phyloP scores from a whole-genome alignment of 345 rosid genomes.

The Eucalyptus dawsonii region DNA sequence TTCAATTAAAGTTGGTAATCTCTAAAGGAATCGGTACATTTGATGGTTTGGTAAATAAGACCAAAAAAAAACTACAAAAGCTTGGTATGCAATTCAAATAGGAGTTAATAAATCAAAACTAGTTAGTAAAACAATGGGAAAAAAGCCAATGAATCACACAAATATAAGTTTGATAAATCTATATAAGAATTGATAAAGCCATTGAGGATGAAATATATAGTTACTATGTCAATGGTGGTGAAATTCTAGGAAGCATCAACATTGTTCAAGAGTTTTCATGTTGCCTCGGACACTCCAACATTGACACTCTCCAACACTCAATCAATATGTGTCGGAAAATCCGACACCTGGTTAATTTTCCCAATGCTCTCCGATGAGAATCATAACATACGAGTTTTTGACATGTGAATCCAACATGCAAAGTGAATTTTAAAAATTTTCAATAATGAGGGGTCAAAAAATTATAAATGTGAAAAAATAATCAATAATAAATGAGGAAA shows the following conservation, averaged over 20 bases:
- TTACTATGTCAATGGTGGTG: neutral
- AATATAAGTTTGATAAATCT: neutral
- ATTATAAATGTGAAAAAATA: too few relatives aligned
- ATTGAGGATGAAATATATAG: neutral
- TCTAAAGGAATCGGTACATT: neutral
- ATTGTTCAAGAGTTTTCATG: too few relatives aligned
- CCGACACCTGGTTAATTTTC: accelerated
- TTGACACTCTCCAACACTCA: accelerated
- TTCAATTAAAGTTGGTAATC: neutral
- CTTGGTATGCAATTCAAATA: neutral
- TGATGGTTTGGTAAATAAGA: neutral
- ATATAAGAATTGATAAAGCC: neutral
- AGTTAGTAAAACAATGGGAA: neutral
- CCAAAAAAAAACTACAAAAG: neutral
- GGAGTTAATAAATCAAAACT: neutral
- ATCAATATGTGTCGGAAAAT: too few relatives aligned
- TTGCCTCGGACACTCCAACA: accelerated
- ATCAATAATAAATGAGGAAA: too few relatives aligned
- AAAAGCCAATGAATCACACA: neutral
- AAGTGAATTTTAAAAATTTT: too few relatives aligned
- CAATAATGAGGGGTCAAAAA: too few relatives aligned
- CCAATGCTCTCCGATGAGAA: accelerated
- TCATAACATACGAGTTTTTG: too few relatives aligned
- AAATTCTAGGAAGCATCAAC: too few relatives aligned
- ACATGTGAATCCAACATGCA: too few relatives aligned